Evolutionary conservation across 495 filamentous ascomycete genomes (phyloP).

Genomic region (Daldinia loculata): DNA sequence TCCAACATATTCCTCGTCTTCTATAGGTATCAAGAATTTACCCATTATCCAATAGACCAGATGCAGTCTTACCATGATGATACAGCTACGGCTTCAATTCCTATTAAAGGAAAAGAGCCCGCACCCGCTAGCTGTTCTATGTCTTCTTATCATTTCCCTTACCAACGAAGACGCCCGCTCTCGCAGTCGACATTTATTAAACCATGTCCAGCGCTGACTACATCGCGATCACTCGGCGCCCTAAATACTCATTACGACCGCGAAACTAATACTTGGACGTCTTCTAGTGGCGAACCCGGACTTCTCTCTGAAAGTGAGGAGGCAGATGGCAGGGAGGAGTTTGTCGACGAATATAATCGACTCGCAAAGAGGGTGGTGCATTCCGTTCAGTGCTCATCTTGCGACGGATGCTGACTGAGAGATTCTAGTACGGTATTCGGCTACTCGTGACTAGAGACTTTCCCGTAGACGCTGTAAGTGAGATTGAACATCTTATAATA

Average conservation of each 20-base stretch:
- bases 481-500: not conserved
- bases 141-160: slow-evolving; percentile 21
- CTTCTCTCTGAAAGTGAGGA: slow-evolving; percentile 52
- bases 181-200: slow-evolving; percentile 38
- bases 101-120: slow-evolving; percentile 27
- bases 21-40: slow-evolving; percentile 1
- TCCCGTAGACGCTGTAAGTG: slow-evolving; percentile 25
- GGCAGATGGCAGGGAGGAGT: slow-evolving; percentile 51
- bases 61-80: slow-evolving; percentile 42
- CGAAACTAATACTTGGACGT: slow-evolving; percentile 57
- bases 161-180: slow-evolving; percentile 33
- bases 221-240: slow-evolving; percentile 22
- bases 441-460: slow-evolving; percentile 44
- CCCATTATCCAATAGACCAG: slow-evolving; percentile 17
- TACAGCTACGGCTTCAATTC: slow-evolving; percentile 17
- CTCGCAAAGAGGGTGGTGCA: slow-evolving; percentile 59
- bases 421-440: slow-evolving; percentile 53
- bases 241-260: slow-evolving; percentile 10
- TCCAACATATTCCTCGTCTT: slow-evolving; percentile 9
- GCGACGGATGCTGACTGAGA: slow-evolving; percentile 2
- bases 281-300: slow-evolving; percentile 50
- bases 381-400: not conserved
- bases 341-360: slow-evolving; percentile 63
- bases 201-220: slow-evolving; percentile 18
- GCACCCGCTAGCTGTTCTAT: slow-evolving; percentile 17